Base-by-base conservation (phyloP, 495 filamentous ascomycete genomes). In the Xylaria sp. region DNA sequence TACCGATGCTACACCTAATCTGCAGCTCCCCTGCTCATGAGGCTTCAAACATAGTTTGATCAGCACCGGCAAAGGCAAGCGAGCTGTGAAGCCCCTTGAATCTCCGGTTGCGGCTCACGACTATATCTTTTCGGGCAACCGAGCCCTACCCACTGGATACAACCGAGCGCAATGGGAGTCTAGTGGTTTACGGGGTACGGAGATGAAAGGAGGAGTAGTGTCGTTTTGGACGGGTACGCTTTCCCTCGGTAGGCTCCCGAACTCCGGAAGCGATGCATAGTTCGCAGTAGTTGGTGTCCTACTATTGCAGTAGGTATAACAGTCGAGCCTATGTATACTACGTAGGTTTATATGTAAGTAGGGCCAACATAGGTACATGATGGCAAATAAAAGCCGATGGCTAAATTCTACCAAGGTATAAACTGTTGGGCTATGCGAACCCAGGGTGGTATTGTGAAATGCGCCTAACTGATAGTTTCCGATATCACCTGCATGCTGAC, bases 401-500 rank as follows among this genome's bases (percentile, higher is more conserved):
- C 57, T 59, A 37, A 59, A 21, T 59, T 35, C 57, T 37, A 37
- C 8, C 57, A 3, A 2, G 5, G 19, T n/a, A n/a, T 11, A 19
- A 21, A 37, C 37, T 59, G 31, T 59, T 21, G 26, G 57, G 17
- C 19, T 59, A 24, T 59, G 33, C 33, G 31, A 37, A 37, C 31
- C 57, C 11, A 3, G 59, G 37, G 59, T 62, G 11, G 59, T 41
- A 43, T 26, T 62, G 37, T 15, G 12, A 62, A n/a, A 43, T 62
- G 37, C 59, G 29, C 12, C n/a, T 62, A 62, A 62, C 37, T 52
- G 31, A 52, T 53, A 48, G 64, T 55, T 26, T 19, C 48, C 43
- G 64, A 55, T 55, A 67, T 67, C 64, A 55, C 48, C 31, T 67
- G 48, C 64, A 67, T 55, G 64, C 48, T 55, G 48, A 67, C 62